Evolutionary conservation across 441 rosid species (phyloP).

Genomic region (Populus hybrid): DNA sequence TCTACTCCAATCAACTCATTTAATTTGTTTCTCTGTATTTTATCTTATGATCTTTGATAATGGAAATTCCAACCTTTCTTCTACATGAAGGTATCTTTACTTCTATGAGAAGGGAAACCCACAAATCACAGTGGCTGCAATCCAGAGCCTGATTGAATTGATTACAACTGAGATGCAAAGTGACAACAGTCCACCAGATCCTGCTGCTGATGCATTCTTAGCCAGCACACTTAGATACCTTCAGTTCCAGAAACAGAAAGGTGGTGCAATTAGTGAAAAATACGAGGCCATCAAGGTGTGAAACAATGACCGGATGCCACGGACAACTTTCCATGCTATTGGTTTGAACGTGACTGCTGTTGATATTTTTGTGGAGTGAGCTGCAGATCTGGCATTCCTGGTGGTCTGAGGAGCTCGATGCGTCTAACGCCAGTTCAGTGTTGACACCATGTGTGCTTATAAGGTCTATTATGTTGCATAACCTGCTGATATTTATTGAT

Average conservation of each 20-base stretch:
- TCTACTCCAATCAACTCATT: not conserved
- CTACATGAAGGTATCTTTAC: constrained; percentile 68
- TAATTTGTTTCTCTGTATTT: not conserved
- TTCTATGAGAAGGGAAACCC: constrained; percentile 90
- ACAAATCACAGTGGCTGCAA: constrained; percentile 65
- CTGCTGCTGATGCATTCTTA: constrained; percentile 75
- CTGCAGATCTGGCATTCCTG: not conserved
- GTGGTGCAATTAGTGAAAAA: constrained; percentile 77
- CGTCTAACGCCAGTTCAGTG: not conserved
- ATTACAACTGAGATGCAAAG: constrained; percentile 77
- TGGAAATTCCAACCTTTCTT: constrained; percentile 7
- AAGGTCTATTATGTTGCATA: not conserved
- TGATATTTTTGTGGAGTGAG: not conserved
- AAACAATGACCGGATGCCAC: not conserved
- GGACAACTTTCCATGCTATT: not conserved
- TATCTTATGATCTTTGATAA: not conserved
- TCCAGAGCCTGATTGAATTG: constrained; percentile 75
- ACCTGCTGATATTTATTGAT: not conserved
- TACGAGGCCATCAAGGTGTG: constrained; percentile 73
- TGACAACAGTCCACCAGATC: constrained; percentile 54
- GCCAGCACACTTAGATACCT: constrained; percentile 78
- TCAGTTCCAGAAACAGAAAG: constrained; percentile 96
- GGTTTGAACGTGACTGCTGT: not conserved
- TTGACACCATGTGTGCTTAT: not conserved
- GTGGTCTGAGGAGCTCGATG: not conserved